Conservation (phyloP, 495 filamentous ascomycete genomes). For the Aspergillus diversus region DNA sequence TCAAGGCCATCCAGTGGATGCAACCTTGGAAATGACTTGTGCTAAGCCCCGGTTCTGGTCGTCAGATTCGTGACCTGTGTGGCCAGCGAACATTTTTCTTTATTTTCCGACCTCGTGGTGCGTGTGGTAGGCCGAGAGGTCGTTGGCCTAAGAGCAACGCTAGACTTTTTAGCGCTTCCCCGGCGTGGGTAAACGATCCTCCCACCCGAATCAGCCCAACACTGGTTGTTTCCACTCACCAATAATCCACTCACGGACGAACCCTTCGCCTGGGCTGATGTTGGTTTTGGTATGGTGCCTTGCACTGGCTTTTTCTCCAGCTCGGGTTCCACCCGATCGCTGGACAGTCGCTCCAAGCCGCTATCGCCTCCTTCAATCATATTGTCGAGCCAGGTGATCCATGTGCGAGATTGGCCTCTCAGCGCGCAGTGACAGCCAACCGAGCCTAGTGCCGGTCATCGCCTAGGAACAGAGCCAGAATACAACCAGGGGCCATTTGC, state of each 20-base stretch:
- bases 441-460: constrained; percentile 5
- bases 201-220: constrained; percentile 7
- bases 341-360: constrained; percentile 9
- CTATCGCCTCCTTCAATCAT: constrained; percentile 27
- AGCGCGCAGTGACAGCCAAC: constrained; percentile 2
- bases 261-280: constrained; percentile 10
- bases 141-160: not conserved
- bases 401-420: constrained; percentile 2
- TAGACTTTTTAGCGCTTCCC: constrained; percentile 16
- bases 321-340: constrained; percentile 20
- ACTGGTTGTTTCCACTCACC: constrained; percentile 20
- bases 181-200: constrained; percentile 13
- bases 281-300: constrained; percentile 10
- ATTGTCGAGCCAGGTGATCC: constrained; percentile 25
- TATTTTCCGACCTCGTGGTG: constrained; percentile 10
- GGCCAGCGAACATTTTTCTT: not conserved
- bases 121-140: not conserved
- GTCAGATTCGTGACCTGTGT: not conserved
- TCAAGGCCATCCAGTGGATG: constrained; percentile 4
- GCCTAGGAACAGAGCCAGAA: not conserved
- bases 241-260: constrained; percentile 14
- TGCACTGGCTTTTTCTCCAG: constrained; percentile 14
- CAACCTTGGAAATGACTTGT: constrained; percentile 10
- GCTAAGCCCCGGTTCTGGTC: constrained; percentile 8
- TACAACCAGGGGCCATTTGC: constrained; percentile 19